Evolutionary conservation across 441 rosid species (phyloP), one percentile per base, ranked within the genome.

Genomic region (Isatis lusitanica): DNA sequence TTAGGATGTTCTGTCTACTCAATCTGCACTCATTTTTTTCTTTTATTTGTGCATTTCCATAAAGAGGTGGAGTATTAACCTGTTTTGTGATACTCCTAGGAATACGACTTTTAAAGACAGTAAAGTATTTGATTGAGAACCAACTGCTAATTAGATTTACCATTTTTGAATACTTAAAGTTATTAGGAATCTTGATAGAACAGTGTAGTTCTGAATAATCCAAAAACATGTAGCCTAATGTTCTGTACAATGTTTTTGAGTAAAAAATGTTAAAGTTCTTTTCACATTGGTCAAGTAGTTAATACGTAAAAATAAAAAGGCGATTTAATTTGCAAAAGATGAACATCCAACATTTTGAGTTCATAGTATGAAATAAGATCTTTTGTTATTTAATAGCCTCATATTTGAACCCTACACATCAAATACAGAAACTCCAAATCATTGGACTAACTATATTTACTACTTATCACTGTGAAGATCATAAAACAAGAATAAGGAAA

Each of bases 81-180:
- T 52, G 43, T 28, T 50, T 50, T 16, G 24, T 28, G 62, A 62
- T 62, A 42, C 28, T 71, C 69, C 63, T 71, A 48, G 51, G 51
- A 60, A 50, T 30, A 40, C 40, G 40, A 38, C 21, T 71, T 36
- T n/a, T 71, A 2, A 39, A 52, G 43, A 16, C 38, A 35, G 8
- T 33, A 6, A 33, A 31, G 24, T 15, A 31, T 15, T 56, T 31
- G 39, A 31, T 13, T 26, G 28, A 26, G 28, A 31, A 35, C 39
- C 7, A 33, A 48, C 33, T 65, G 28, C 8, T 35, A 57, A 57
- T 53, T 13, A 53, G 36, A 13, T 53, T 21, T 28, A 28, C 57
- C 33, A 51, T 24, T 11, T 51, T 51, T 24, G 17, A 28, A 28
- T 53, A 53, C 59, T 13, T 12, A 13, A 13, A 12, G 59, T 9